A percentile compares a stretch with the other conserved stretches of the same genome.
phyloP scores from a whole-genome alignment of 2,329 filamentous ascomycete genomes.

The Teratosphaeriaceae sp. region DNA sequence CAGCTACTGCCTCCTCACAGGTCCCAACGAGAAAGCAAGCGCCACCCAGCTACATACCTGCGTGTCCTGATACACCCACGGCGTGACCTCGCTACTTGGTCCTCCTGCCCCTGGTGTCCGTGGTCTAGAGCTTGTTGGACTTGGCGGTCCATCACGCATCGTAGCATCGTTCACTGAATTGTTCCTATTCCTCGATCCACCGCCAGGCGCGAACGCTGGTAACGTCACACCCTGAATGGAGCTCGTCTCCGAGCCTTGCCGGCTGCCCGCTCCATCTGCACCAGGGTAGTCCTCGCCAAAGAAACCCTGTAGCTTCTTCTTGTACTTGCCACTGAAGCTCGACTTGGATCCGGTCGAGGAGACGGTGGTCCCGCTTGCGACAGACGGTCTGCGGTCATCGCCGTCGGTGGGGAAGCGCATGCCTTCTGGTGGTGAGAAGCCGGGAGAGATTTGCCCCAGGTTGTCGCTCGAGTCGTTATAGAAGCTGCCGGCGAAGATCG shows the following conservation, averaged over 20 bases:
- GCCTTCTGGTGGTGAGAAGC: constrained; percentile 54
- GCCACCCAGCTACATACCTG: constrained; percentile 17
- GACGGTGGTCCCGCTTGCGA: constrained; percentile 78
- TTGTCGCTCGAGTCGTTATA: constrained; percentile 72
- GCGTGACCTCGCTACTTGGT: constrained; percentile 75
- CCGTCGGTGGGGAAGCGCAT: constrained; percentile 48
- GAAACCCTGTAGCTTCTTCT: constrained; percentile 84
- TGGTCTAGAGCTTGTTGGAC: constrained; percentile 69
- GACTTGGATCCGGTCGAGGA: constrained; percentile 79
- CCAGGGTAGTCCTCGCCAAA: constrained; percentile 84
- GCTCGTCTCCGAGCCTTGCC: constrained; percentile 59
- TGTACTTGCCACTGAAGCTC: constrained; percentile 59
- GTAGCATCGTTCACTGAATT: constrained; percentile 68
- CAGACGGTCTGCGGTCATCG: constrained; percentile 77
- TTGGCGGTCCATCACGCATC: constrained; percentile 51
- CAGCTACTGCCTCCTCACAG: constrained; percentile 7
- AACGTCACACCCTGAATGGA: constrained; percentile 28
- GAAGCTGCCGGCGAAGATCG: constrained; percentile 50
- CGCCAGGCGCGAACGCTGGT: constrained; percentile 48
- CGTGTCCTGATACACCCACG: constrained; percentile 78
- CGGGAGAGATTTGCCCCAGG: constrained; percentile 61
- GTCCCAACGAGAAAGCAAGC: constrained; percentile 4
- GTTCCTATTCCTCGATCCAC: constrained; percentile 61
- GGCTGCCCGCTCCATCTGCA: constrained; percentile 41
- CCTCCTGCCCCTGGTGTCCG: constrained; percentile 56